Percentiles rank a stretch among this genome's conserved stretches.
These are phyloP conservation scores for Fusarium praegraminearum DNA, from an alignment of 2,329 filamentous ascomycete species.

Conservation along the genomic window DNA sequence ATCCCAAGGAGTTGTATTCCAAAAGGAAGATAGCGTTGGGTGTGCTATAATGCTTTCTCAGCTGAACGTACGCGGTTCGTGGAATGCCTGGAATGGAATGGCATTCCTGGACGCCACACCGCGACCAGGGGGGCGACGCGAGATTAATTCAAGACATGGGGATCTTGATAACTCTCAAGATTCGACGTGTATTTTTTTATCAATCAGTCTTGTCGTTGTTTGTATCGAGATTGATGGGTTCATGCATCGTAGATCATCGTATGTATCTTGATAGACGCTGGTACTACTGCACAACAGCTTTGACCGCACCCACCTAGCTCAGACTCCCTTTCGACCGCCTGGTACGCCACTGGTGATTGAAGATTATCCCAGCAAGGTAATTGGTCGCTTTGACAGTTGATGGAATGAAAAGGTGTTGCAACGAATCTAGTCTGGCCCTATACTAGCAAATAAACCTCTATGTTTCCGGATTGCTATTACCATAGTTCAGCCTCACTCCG, in stretches of 20 bases:
- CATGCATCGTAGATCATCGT: not conserved
- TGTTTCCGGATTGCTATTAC: not conserved
- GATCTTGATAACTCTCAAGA: fast-evolving
- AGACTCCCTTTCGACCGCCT: not conserved
- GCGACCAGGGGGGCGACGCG: not conserved
- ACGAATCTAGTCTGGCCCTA: too few species aligned
- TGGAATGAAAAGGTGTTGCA: not conserved
- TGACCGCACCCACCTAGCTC: not conserved
- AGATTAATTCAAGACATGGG: not conserved
- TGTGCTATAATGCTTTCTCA: too few species aligned
- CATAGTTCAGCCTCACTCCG: not conserved
- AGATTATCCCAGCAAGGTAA: not conserved
- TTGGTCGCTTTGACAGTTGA: not conserved
- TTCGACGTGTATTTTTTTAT: not conserved
- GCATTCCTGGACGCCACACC: not conserved
- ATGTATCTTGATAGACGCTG: not conserved
- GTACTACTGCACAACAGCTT: not conserved
- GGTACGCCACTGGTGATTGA: too few species aligned
- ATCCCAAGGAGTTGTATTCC: not conserved
- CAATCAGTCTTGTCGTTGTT: fast-evolving
- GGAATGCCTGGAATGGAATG: not conserved
- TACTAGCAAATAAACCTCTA: not conserved
- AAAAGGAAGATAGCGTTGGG: not conserved
- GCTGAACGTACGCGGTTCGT: too few species aligned
- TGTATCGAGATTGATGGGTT: not conserved